A percentile compares a stretch with the other conserved stretches of the same genome.
Evolutionary conservation across 495 filamentous ascomycete species (phyloP).

Genomic region (Neurospora sp.): DNA sequence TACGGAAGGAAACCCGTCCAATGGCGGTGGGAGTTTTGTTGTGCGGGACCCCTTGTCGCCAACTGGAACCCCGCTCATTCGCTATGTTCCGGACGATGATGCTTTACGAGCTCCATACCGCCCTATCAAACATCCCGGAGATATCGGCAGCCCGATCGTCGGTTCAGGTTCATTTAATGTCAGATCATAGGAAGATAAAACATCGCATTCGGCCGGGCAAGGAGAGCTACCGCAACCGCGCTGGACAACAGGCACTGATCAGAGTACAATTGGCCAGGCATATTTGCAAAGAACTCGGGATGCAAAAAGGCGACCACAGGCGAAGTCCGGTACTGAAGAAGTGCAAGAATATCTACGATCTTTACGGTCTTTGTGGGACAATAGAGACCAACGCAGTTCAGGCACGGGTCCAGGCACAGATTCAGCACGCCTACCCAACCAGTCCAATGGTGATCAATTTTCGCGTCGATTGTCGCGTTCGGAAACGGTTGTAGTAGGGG

Average conservation of each 20-base stretch:
- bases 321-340: background rate
- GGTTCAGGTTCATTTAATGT: constrained; percentile 4
- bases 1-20: constrained; percentile 74
- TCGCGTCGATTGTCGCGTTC: background rate
- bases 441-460: background rate
- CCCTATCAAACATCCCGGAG: constrained; percentile 40
- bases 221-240: constrained; percentile 10
- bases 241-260: background rate
- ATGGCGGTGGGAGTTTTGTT: constrained; percentile 80
- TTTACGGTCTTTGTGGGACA: background rate
- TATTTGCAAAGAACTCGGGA: background rate
- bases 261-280: background rate
- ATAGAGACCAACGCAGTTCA: background rate
- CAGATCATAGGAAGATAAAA: background rate
- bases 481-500: background rate
- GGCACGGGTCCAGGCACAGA: background rate
- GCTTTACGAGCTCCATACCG: constrained; percentile 20
- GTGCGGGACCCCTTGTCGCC: constrained; percentile 38
- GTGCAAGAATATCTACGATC: background rate
- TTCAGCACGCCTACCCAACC: background rate
- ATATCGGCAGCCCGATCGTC: constrained; percentile 41
- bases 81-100: constrained; percentile 38
- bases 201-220: background rate
- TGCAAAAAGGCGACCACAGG: background rate
- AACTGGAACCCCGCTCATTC: constrained; percentile 50